These are phyloP conservation scores for Pseudopithomyces maydicus DNA, from an alignment of 2,329 filamentous ascomycete genomes.

Conservation along the genomic window DNA sequence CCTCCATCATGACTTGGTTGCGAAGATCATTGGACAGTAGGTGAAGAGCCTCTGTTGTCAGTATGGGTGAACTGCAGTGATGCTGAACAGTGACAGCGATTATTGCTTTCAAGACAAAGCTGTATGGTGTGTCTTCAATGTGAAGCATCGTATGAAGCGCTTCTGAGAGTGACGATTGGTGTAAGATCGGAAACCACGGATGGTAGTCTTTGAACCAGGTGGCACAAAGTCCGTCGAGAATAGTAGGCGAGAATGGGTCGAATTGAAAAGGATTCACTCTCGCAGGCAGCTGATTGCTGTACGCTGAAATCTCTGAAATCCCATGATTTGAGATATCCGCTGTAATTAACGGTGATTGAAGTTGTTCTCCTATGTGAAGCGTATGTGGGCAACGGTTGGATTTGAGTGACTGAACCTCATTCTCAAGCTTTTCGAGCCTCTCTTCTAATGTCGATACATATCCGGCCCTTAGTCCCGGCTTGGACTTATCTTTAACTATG, in stretches of 20 bases:
- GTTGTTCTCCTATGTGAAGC: slow-evolving; percentile 10
- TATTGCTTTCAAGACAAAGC: slow-evolving; percentile 37
- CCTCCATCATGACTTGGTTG: slow-evolving; percentile 32
- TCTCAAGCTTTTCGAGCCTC: slow-evolving; percentile 32
- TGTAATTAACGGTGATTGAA: background rate
- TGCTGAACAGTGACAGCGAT: slow-evolving; percentile 34
- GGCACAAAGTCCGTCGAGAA: slow-evolving; percentile 29
- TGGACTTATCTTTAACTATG: slow-evolving; percentile 17
- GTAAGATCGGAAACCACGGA: slow-evolving; percentile 45
- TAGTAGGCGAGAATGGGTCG: slow-evolving; percentile 15
- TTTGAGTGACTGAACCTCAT: slow-evolving; percentile 24
- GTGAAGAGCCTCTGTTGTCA: slow-evolving; percentile 25
- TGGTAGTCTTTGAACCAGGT: slow-evolving; percentile 46
- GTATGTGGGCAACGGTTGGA: slow-evolving; percentile 9
- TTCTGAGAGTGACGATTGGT: slow-evolving; percentile 26
- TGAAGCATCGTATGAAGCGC: slow-evolving; percentile 16
- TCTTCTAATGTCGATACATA: slow-evolving; percentile 46
- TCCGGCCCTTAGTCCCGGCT: slow-evolving; percentile 51
- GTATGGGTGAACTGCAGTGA: slow-evolving; percentile 21
- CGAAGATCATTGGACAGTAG: slow-evolving; percentile 27
- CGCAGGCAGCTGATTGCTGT: slow-evolving; percentile 6
- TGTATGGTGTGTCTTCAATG: slow-evolving; percentile 27
- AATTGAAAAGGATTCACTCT: slow-evolving; percentile 13
- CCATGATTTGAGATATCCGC: background rate
- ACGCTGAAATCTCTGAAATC: background rate